Evolutionary conservation across 805 yeast genomes (phyloP), one percentile per base, ranked within the genome.

Genomic region (Huiozyma sinensis): DNA sequence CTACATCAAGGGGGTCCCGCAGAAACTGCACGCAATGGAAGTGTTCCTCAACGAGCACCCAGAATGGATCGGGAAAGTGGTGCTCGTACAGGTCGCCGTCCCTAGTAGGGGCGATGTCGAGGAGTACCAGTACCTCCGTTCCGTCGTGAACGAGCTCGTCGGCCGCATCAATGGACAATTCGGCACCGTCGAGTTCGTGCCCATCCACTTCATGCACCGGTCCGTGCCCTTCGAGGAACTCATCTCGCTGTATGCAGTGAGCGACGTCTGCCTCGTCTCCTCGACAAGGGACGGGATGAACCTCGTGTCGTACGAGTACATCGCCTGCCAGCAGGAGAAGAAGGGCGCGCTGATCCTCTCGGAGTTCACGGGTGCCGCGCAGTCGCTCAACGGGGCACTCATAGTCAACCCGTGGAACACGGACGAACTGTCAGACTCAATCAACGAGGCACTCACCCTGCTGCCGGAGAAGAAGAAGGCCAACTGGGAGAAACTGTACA

Each of bases 361-460:
- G 36, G 99, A 92, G 66, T 92, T 92, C 67, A 92, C 98, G 0
- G 99, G 99, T 40, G 98, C 98, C n/a, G 97, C 98, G 1, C 99
- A 92, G 66, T 83, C 95, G 1, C 70, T 92, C 50, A 90, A 92
- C 58, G 99, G 99, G 27, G 88, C 95, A 1, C 62, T 90, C 10
- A 78, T 92, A 47, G 95, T 92, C 17, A 92, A 92, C 58, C 99
- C 99, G 3, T 92, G 99, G 99, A 92, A 90, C 61, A 90, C 89
- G 24, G 98, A 92, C 53, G 98, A 92, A 53, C 65, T 90, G 59
- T 79, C 94, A 13, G 84, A 77, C 37, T 83, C 97, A 4, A 82
- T 90, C 44, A 73, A 81, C 57, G 96, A 88, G 59, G 81, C 95
- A 12, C 71, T 92, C 56, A 87, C 95, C 0, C 68, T 90, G 61